Base-by-base conservation (phyloP, 106 monocot species). In the Phalaenopsis equestris region DNA sequence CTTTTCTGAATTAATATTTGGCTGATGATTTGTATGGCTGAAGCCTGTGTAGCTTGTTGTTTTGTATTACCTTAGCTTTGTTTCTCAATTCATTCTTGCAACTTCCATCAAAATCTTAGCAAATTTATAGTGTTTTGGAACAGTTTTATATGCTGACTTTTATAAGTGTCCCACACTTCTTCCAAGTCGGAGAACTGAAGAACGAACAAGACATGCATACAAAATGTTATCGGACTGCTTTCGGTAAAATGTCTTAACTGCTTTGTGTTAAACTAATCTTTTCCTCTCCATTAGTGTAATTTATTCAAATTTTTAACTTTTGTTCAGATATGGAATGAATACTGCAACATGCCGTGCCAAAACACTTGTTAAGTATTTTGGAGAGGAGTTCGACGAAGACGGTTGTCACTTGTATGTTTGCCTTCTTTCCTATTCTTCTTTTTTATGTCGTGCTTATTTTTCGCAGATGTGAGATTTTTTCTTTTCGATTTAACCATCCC, bases 181-280 rank as follows among this genome's bases (percentile, higher is more conserved):
- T 87, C 98, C 98, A 30, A 94, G 84, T 85, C 79, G 90, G 83
- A 94, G 94, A 84, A 94, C 81, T 77, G 87, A 89, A 79, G 92
- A 94, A 79, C 94, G 90, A 82, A 87, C 88, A 77, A 94, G 80
- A 72, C 85, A 84, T 77, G 92, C 91, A 84, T 92, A 98, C 74
- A 88, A 81, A 87, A 98, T 98, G 98, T 83, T 98, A 39, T 87
- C 89, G 55, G 92, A 94, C 76, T 98, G 98, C 79, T 98, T 88
- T 81, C 82, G 90, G 98, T 98, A 86, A 56, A 30, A 21, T 80
- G 48, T 77, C 36, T 42, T 23, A 24, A 11, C 16, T 14, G 30
- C 45, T 39, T 49, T n/a, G 30, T 75, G 24, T 67, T 67, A 38
- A 77, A 43, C 5, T 46, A 17, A 12, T 45, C 14, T 80, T 80